Evolutionary conservation across 2,329 filamentous ascomycete genomes (phyloP).

Genomic region (Ustilaginoidea virens): DNA sequence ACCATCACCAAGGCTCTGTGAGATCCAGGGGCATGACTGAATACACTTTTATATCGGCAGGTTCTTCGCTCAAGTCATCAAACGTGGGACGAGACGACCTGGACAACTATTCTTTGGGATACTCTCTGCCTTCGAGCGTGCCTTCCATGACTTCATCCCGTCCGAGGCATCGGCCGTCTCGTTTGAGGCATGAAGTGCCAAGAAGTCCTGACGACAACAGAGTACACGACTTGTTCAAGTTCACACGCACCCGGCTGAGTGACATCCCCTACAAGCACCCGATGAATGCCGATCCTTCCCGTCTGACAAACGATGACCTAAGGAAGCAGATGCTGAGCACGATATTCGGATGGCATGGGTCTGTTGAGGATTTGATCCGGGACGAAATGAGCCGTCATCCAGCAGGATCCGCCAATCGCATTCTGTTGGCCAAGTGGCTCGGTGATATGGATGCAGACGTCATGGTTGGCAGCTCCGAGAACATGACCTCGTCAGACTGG

Average conservation of each 20-base stretch:
- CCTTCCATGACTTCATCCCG: conserved; percentile 33
- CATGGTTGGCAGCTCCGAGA: conserved; percentile 64
- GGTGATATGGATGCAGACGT: conserved; percentile 71
- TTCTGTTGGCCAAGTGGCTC: conserved; percentile 84
- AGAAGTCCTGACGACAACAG: conserved; percentile 60
- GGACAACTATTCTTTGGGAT: conserved; percentile 40
- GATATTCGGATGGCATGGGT: conserved; percentile 89
- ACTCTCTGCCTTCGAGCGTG: conserved; percentile 19
- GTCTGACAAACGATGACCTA: conserved; percentile 62
- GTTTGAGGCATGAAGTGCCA: conserved; percentile 65
- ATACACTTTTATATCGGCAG: conserved; percentile 53
- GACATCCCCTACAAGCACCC: conserved; percentile 71
- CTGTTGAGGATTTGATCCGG: conserved; percentile 63
- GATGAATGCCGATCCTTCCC: conserved; percentile 37
- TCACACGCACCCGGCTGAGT: conserved; percentile 61
- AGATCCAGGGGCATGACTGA: conserved; percentile 41
- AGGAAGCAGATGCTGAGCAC: conserved; percentile 81
- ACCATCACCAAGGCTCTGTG: conserved; percentile 33
- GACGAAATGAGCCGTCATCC: conserved; percentile 72
- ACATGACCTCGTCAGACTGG: conserved; percentile 92
- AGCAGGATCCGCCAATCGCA: conserved; percentile 57
- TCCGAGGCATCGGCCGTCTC: conserved; percentile 41
- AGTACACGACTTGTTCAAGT: conserved; percentile 71
- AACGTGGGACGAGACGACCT: conserved; percentile 17
- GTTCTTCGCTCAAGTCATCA: conserved; percentile 29